phyloP scores from a whole-genome alignment of 2,329 filamentous ascomycete genomes.

The Fusarium zealandicum region DNA sequence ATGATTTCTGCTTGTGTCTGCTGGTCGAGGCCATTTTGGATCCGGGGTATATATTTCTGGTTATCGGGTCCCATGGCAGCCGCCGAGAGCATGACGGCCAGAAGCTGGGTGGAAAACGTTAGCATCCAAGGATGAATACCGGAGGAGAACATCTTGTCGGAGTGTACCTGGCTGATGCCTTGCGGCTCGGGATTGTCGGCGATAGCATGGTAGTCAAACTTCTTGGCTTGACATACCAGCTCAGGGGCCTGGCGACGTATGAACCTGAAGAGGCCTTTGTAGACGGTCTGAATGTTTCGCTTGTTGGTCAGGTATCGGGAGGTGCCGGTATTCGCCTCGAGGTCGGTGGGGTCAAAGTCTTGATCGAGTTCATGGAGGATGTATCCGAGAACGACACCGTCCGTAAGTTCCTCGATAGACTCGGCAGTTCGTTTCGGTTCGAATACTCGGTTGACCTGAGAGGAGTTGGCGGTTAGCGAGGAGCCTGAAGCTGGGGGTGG shows the following conservation, averaged over 20 bases:
- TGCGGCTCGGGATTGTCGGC: conserved; percentile 63
- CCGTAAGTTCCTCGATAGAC: conserved; percentile 59
- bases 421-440: conserved; percentile 55
- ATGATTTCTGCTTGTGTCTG: conserved; percentile 55
- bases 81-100: conserved; percentile 68
- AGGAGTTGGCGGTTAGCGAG: conserved; percentile 19
- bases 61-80: conserved; percentile 66
- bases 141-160: background rate
- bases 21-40: conserved; percentile 52
- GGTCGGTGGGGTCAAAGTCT: conserved; percentile 62
- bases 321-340: conserved; percentile 55
- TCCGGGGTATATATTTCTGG: conserved; percentile 58
- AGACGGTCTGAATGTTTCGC: conserved; percentile 61
- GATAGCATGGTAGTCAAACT: conserved; percentile 64
- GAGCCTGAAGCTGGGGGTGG: conserved; percentile 7
- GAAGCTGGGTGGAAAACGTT: conserved; percentile 55
- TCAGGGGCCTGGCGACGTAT: conserved; percentile 61
- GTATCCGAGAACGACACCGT: conserved; percentile 62
- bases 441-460: conserved; percentile 51
- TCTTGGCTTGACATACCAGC: conserved; percentile 59
- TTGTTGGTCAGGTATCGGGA: conserved; percentile 57
- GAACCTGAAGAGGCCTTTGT: conserved; percentile 63
- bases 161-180: conserved; percentile 59
- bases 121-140: background rate
- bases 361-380: conserved; percentile 65